Base-by-base conservation (phyloP, 306 rosid species). In the Canavalia ensiformis region DNA sequence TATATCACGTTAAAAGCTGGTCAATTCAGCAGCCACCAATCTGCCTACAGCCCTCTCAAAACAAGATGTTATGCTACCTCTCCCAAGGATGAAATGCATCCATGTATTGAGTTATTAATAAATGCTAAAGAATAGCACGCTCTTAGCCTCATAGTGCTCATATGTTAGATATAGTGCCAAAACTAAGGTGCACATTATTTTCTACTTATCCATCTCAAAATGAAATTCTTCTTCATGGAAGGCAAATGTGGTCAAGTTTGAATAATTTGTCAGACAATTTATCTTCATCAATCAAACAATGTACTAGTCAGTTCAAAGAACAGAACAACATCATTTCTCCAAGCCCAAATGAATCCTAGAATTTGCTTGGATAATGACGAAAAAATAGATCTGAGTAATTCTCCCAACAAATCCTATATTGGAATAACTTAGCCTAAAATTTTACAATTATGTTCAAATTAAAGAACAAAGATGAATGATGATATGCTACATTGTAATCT, bases 381-480 rank as follows among this genome's bases (percentile, higher is more conserved):
- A 44, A 52, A 62, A 11, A 58, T 51, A 3, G 28, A 47, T 47
- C 59, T 8, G 39, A 51, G 8, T 33, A 45, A 11, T 80, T 52
- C 50, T 54, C 62, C 63, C 2, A 55, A 55, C 8, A 18, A 51
- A 68, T 63, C 45, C 33, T 18, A 64, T 52, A 10, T 35, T 30
- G 7, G 12, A 72, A 34, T 18, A 56, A 28, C 29, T 13, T 1
- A n/a, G 8, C 33, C 39, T 11, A 39, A 71, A 67, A 65, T 46
- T 34, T 83, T 74, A 54, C 75, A 70, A 28, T 72, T 49, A 54
- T 64, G 8, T 34, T 55, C 49, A 44, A 55, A 51, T 34, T 65
- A 2, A 73, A 45, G 35, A 55, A 49, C 76, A 7, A 54, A 7
- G 1, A 72, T 42, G 63, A 42, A 65, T n/a, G 51, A 39, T 57